Conservation (phyloP, 257 asterid genomes). For the Galeopsis tetrahit region DNA sequence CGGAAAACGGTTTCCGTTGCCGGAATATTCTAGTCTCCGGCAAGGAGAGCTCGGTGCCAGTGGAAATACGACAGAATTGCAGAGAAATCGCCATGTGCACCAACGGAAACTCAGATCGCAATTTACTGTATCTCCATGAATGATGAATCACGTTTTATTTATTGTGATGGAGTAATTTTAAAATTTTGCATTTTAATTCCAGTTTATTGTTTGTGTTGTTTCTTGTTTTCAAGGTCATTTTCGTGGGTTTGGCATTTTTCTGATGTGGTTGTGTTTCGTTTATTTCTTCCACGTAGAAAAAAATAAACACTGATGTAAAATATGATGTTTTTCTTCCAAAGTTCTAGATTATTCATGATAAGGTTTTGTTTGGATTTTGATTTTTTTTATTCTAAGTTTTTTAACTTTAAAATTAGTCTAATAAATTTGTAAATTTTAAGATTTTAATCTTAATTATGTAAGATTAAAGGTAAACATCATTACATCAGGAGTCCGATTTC, state of each 20-base stretch:
- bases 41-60: conserved; percentile 45
- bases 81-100: conserved; percentile 67
- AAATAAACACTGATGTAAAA: too few species aligned
- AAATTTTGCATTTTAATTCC: background rate
- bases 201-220: background rate
- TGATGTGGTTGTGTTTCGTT: background rate
- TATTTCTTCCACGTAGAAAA: background rate
- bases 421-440: too few species aligned
- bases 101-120: too few species aligned
- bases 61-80: conserved; percentile 60
- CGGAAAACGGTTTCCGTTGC: conserved; percentile 48
- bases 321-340: too few species aligned
- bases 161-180: conserved; percentile 11
- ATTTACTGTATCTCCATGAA: too few species aligned
- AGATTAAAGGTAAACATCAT: too few species aligned
- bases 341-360: too few species aligned
- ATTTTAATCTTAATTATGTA: too few species aligned
- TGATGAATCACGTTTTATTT: conserved; percentile 28
- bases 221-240: background rate
- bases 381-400: too few species aligned
- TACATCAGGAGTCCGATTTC: too few species aligned
- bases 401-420: too few species aligned
- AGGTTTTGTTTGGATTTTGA: too few species aligned
- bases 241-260: background rate
- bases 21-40: conserved; percentile 61